Evolutionary conservation across 805 yeast genomes (phyloP).

Genomic region (Cyberlindnera euphorbiae): DNA sequence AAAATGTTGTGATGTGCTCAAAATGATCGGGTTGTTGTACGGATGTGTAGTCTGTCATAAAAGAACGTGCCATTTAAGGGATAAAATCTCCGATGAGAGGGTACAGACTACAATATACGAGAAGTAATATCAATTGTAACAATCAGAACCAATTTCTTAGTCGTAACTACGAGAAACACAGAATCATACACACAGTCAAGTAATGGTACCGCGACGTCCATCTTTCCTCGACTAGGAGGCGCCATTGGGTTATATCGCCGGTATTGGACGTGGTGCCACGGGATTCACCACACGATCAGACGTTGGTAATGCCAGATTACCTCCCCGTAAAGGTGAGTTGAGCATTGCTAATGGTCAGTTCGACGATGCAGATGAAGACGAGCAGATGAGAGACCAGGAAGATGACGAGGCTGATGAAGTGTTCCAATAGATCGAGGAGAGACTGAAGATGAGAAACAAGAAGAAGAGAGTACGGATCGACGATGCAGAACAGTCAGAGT

Average conservation of each 20-base stretch:
- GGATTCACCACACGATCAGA: slow-evolving; percentile 89
- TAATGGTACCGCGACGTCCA: slow-evolving; percentile 7
- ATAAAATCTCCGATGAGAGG: no score
- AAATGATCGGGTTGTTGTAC: no score
- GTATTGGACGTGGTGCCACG: slow-evolving; percentile 91
- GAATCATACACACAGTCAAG: background rate
- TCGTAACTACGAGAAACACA: no score
- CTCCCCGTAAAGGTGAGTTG: slow-evolving; percentile 24
- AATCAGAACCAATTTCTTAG: no score
- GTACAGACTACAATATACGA: no score
- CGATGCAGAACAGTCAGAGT: slow-evolving; percentile 27
- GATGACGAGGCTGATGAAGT: slow-evolving; percentile 77
- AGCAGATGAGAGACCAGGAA: slow-evolving; percentile 39
- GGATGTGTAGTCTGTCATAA: no score
- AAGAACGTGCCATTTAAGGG: no score
- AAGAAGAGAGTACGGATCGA: slow-evolving; percentile 19
- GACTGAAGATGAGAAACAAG: slow-evolving; percentile 32
- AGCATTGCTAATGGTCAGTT: slow-evolving; percentile 17
- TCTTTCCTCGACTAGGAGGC: slow-evolving; percentile 75
- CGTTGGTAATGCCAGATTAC: slow-evolving; percentile 45
- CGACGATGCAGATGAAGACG: slow-evolving; percentile 26
- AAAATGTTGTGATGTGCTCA: no score
- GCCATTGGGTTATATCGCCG: slow-evolving; percentile 88
- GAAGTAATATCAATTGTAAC: no score
- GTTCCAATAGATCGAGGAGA: slow-evolving; percentile 62